These are phyloP conservation scores for Xylariaceae sp. DNA, from an alignment of 2,329 filamentous ascomycete species.

Conservation along the genomic window DNA sequence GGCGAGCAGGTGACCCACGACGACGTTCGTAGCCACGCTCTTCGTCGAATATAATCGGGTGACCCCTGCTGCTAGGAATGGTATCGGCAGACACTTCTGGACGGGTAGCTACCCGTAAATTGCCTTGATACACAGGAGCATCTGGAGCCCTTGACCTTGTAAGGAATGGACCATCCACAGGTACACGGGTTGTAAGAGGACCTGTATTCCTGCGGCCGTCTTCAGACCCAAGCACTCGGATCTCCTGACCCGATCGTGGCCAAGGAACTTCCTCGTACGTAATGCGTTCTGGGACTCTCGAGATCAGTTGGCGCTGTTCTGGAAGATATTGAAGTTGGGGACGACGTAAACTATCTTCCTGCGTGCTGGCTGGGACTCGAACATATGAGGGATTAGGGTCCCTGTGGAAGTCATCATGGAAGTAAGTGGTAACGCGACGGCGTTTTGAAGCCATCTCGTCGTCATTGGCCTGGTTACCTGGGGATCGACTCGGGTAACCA, in stretches of 20 bases:
- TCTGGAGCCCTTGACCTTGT: conserved; percentile 14
- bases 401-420: conserved; percentile 19
- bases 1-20: conserved; percentile 18
- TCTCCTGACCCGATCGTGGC: conserved; percentile 16
- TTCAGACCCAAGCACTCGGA: conserved; percentile 17
- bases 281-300: conserved; percentile 4
- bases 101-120: background rate
- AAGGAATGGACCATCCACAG: conserved; percentile 10
- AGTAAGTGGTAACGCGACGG: conserved; percentile 24
- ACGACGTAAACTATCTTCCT: conserved; percentile 18
- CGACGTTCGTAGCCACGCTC: conserved; percentile 19
- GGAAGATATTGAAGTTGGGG: conserved; percentile 18
- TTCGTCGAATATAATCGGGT: conserved; percentile 25
- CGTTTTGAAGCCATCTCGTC: conserved; percentile 24
- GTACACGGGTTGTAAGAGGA: conserved; percentile 16
- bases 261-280: conserved; percentile 16
- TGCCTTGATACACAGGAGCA: conserved; percentile 5
- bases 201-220: conserved; percentile 18
- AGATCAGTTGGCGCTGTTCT: conserved; percentile 11
- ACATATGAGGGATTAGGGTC: conserved; percentile 22
- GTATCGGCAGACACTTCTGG: conserved; percentile 14
- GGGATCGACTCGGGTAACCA: conserved; percentile 19
- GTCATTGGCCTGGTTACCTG: conserved; percentile 18
- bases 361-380: conserved; percentile 20
- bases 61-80: conserved; percentile 23